Base-by-base conservation (phyloP, 1,284 basidiomycete genomes). In the Bjerkandera adusta region DNA sequence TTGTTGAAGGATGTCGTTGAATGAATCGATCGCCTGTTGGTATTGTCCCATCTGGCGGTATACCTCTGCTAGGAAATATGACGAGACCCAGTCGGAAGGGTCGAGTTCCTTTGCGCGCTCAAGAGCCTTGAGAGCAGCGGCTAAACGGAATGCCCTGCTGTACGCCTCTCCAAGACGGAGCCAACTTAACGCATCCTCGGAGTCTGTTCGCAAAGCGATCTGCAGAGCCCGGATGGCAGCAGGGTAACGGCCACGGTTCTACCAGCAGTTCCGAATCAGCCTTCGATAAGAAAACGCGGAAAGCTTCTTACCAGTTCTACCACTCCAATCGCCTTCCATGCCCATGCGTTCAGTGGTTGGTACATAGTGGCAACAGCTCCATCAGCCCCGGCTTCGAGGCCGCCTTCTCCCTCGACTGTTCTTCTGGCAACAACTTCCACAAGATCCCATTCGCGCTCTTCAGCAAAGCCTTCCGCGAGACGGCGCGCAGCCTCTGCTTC, bases 251-350 rank as follows among this genome's bases (percentile, higher is more conserved):
- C 79, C 79, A 46, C 85, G 83, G 54, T 82, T 84, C 90, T 94
- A 18, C 6, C 10, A 11, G 52, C 25, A 54, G 41, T 52, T 48
- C n/a, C n/a, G n/a, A 26, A 22, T 32, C 8, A 5, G 15, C 18
- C 22, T 34, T 18, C 25, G 35, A 20, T 32, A 43, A 29, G 24
- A 18, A 37, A 26, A 29, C 18, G 34, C 22, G 34, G 25, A 12
- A 26, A n/a, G 67, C 83, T n/a, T n/a, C n/a, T 68, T 59, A 93
- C 93, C 69, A 97, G 71, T 62, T 97, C 92, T 1, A 96, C 94
- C 1, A 91, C 82, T 1, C 97, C 97, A 22, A 97, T 72, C 8
- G 97, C 96, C 66, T 97, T 98, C 94, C 95, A 99, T 1, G 97
- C 97, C 97, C 97, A 99, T 2, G 88, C 81, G 58, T 94, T 95